These are phyloP conservation scores for Bipolaris sorokiniana DNA, from an alignment of 2,329 filamentous ascomycete species.

Conservation along the genomic window DNA sequence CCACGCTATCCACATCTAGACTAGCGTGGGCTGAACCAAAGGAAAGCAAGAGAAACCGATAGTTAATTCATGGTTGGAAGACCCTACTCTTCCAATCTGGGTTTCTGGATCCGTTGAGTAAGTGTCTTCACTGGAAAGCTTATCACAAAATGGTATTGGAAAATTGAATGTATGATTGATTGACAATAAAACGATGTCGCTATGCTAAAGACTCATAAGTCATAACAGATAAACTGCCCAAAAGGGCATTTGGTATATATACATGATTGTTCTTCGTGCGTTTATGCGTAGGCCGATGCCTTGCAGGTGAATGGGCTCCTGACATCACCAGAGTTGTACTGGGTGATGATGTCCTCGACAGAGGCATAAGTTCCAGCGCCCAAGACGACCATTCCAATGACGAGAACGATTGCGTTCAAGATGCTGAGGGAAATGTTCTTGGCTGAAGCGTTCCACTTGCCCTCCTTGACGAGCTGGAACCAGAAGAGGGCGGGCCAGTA, in stretches of 20 bases:
- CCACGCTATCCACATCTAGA: too few species aligned
- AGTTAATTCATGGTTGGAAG: too few species aligned
- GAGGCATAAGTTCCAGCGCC: slow-evolving; percentile 54
- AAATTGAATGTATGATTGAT: background rate
- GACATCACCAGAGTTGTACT: slow-evolving; percentile 48
- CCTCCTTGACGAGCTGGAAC: slow-evolving; percentile 51
- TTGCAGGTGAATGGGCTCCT: slow-evolving; percentile 52
- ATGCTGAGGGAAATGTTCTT: slow-evolving; percentile 44
- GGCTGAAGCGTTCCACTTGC: slow-evolving; percentile 48
- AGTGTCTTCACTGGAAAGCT: too few species aligned
- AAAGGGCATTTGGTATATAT: slow-evolving; percentile 8
- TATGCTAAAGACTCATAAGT: slow-evolving; percentile 9
- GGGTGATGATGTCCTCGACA: slow-evolving; percentile 53
- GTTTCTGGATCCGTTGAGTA: too few species aligned
- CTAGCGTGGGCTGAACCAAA: too few species aligned
- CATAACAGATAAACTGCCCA: slow-evolving; percentile 3
- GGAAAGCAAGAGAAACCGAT: too few species aligned
- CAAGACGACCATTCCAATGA: slow-evolving; percentile 42
- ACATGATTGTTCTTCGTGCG: background rate
- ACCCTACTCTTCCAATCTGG: too few species aligned
- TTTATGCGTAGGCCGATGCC: slow-evolving; percentile 38
- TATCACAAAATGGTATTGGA: too few species aligned
- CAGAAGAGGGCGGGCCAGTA: slow-evolving; percentile 49
- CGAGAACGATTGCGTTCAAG: slow-evolving; percentile 35
- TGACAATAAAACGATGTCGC: background rate